phyloP scores from a whole-genome alignment of 768 basidiomycete genomes.

The Leucogyrophana mollusca region DNA sequence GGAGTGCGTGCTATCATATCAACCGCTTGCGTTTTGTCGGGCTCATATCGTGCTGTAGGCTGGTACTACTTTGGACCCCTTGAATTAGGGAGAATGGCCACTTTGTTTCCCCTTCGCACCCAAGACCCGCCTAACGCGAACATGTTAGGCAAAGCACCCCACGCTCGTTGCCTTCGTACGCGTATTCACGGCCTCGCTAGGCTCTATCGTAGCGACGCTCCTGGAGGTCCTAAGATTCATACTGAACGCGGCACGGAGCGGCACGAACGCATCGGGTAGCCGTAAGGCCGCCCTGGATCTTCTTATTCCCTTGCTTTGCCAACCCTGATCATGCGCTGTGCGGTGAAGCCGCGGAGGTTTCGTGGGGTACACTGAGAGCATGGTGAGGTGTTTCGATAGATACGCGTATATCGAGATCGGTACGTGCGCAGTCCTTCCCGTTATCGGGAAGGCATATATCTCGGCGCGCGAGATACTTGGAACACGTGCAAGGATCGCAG shows the following conservation, averaged over 20 bases:
- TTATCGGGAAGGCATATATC: too few species aligned
- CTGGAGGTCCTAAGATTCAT: constrained; percentile 67
- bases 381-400: constrained; percentile 83
- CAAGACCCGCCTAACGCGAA: too few species aligned
- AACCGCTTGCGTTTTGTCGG: background rate
- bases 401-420: constrained; percentile 85
- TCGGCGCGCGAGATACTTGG: constrained; percentile 85
- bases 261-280: constrained; percentile 61
- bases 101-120: constrained; percentile 1
- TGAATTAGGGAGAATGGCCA: constrained; percentile 57
- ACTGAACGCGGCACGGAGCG: constrained; percentile 55
- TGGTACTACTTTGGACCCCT: constrained; percentile 88
- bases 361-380: constrained; percentile 63
- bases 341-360: constrained; percentile 79
- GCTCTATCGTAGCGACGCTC: constrained; percentile 82
- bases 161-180: constrained; percentile 69
- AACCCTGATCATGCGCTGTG: constrained; percentile 60
- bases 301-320: background rate
- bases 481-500: constrained; percentile 71
- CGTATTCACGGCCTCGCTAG: constrained; percentile 76
- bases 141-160: constrained; percentile 64
- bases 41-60: constrained; percentile 12
- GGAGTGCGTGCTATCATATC: constrained; percentile 30
- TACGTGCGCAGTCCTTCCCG: constrained; percentile 33
- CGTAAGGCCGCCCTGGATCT: constrained; percentile 43